These are phyloP conservation scores for Pseudotsuga menziesii DNA, from an alignment of 75 land plant species.

Conservation along the genomic window DNA sequence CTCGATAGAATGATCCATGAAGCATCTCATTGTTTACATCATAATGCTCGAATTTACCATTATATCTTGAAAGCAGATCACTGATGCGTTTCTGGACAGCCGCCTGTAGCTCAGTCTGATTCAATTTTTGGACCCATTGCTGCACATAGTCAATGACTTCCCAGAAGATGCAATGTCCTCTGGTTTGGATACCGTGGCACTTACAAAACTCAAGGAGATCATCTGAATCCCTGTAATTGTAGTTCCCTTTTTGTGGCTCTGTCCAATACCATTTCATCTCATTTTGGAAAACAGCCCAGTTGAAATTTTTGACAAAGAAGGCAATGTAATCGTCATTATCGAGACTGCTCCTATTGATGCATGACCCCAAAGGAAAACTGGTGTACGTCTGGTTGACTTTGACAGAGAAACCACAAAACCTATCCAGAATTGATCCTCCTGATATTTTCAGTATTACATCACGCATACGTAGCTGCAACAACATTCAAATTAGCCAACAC, in stretches of 20 bases:
- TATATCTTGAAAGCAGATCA: slow-evolving; percentile 71
- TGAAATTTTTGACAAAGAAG: slow-evolving; percentile 76
- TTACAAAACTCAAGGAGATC: slow-evolving; percentile 65
- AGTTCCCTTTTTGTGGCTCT: slow-evolving; percentile 70
- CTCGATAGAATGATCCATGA: slow-evolving; percentile 85
- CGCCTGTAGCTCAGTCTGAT: slow-evolving; percentile 39
- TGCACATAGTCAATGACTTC: slow-evolving; percentile 62
- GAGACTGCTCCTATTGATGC: slow-evolving; percentile 62
- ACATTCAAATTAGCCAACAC: neutral
- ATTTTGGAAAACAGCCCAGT: slow-evolving; percentile 96
- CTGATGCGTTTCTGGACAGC: slow-evolving; percentile 73
- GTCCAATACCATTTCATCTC: slow-evolving; percentile 97
- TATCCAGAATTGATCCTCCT: slow-evolving; percentile 11
- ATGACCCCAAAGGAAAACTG: slow-evolving; percentile 80
- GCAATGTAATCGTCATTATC: slow-evolving; percentile 76
- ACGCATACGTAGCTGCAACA: slow-evolving; percentile 73
- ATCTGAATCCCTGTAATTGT: slow-evolving; percentile 87
- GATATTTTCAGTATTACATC: slow-evolving; percentile 71
- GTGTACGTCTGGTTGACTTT: slow-evolving; percentile 66
- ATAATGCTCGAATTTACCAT: slow-evolving; percentile 86
- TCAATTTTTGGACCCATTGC: slow-evolving; percentile 63
- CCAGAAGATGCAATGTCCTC: slow-evolving; percentile 99
- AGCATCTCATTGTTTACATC: slow-evolving; percentile 99
- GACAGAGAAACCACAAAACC: slow-evolving; percentile 35
- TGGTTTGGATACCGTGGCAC: slow-evolving; percentile 43